Evolutionary conservation across 2,329 filamentous ascomycete genomes (phyloP), one percentile per base, ranked within the genome.

Genomic region (Hypoxylon sp.): DNA sequence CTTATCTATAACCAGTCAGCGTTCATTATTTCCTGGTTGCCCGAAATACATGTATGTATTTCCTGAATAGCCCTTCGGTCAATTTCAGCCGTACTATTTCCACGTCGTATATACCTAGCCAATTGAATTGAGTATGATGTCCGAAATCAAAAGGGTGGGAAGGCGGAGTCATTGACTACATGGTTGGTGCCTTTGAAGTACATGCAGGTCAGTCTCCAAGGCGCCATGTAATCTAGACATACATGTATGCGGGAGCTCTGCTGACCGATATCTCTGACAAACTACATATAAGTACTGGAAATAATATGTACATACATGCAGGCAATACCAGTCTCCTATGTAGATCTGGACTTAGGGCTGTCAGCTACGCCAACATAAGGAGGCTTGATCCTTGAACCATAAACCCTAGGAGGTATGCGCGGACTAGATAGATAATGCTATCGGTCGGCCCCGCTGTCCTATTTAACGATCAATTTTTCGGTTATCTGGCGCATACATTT

Each of bases 201-300:
- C n/a, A 29, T 29, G 26, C 13, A 52, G 46, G n/a, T 33, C 54
- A 54, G 53, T 46, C 24, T 46, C 22, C 11, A 33, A 29, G 35
- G 5, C 50, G 26, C 9, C 5, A 50, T 17, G 22, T 17, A 26
- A 55, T 46, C 39, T 57, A 51, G 26, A 26, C 24, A 26, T 26
- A 26, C 24, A 26, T 26, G 26, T 19, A 29, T 44, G n/a, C 26
- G 17, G 17, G n/a, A 57, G 14, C 42, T 53, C 22, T 29, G 66
- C 33, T 69, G 66, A 69, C 66, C 42, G 58, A 62, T 69, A 69
- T 59, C 57, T 61, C 22, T 68, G 66, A 69, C 61, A 65, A 42
- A 62, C 54, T 53, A 19, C 22, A 5, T 48, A n/a, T n/a, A n/a
- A n/a, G n/a, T n/a, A n/a, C n/a, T n/a, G n/a, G n/a, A n/a, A n/a